Conservation (phyloP, 306 rosid species). For the Myrica gale region DNA sequence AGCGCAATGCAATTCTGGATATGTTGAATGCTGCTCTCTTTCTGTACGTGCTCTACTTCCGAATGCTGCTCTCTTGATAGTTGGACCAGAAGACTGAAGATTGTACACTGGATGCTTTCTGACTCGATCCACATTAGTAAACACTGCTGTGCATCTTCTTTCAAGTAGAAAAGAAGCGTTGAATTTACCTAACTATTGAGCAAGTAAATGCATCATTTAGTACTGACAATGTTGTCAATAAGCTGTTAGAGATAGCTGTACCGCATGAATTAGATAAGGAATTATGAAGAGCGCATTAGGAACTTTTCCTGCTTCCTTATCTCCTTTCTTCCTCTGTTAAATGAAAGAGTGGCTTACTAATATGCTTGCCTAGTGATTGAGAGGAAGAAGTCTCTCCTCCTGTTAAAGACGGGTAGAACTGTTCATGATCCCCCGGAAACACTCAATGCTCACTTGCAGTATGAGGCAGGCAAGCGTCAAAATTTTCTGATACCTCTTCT, state of each 20-base stretch:
- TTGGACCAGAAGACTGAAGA: background rate
- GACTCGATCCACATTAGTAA: background rate
- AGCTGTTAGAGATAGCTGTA: background rate
- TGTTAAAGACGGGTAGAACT: background rate
- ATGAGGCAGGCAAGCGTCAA: background rate
- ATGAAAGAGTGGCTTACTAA: background rate
- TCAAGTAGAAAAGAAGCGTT: background rate
- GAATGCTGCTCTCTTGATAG: background rate
- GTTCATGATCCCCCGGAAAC: background rate
- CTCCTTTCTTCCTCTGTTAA: background rate
- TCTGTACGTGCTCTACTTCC: background rate
- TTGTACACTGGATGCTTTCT: background rate
- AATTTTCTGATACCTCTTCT: background rate
- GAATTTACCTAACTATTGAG: background rate
- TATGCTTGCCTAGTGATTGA: background rate
- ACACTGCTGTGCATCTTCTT: background rate
- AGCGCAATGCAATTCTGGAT: background rate
- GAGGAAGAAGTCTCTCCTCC: background rate
- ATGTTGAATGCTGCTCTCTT: background rate
- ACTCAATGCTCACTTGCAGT: background rate
- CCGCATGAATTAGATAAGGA: conserved; percentile 3
- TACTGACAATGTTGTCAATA: background rate
- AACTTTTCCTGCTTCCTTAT: background rate
- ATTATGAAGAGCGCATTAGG: background rate
- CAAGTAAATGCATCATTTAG: background rate